Percentiles rank a stretch among this genome's conserved stretches.
Conservation (phyloP, 116 monocot species). For the Phalaenopsis hybrid region DNA sequence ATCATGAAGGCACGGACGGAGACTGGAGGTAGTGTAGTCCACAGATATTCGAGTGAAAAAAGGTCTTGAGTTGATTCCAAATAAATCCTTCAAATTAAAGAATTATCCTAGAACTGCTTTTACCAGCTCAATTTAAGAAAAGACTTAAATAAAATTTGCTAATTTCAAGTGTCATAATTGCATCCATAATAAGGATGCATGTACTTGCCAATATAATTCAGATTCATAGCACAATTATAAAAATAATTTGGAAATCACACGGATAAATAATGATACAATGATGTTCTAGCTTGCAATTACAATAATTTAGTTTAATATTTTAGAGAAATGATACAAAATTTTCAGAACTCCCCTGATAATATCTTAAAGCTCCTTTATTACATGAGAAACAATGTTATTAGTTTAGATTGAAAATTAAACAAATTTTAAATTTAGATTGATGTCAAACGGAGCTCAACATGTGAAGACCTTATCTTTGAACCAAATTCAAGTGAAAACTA, state of each 20-base stretch:
- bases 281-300: neutral
- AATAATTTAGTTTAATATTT: neutral
- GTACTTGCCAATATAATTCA: neutral
- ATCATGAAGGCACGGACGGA: no score
- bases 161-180: no score
- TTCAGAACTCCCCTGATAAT: neutral
- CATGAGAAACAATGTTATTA: neutral
- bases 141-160: neutral
- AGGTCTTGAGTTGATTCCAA: neutral
- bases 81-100: neutral
- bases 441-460: neutral
- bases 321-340: neutral
- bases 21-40: no score
- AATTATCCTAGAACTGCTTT: neutral
- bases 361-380: neutral
- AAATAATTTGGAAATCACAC: neutral
- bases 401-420: neutral
- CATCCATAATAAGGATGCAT: no score
- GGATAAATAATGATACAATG: neutral
- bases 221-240: neutral
- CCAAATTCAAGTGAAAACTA: neutral
- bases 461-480: neutral
- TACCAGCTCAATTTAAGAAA: neutral
- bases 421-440: neutral
- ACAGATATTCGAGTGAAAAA: neutral